These are phyloP conservation scores for Cryptococcus floricola DNA, from an alignment of 1,284 basidiomycete species.

Conservation along the genomic window DNA sequence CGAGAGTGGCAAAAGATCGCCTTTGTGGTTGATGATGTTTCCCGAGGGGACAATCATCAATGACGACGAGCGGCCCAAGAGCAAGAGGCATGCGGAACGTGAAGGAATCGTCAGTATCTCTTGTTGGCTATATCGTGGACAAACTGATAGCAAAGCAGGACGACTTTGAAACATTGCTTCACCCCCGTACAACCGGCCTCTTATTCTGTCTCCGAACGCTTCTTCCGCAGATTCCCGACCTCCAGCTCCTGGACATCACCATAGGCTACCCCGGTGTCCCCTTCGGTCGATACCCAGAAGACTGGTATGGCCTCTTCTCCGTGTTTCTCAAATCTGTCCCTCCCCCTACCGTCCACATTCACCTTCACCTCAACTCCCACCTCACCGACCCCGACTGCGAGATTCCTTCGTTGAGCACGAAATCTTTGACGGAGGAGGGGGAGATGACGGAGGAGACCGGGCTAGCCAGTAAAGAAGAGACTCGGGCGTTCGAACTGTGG, in stretches of 20 bases:
- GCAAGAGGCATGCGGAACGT: conserved; percentile 61
- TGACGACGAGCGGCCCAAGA: conserved; percentile 72
- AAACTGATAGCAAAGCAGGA: conserved; percentile 51
- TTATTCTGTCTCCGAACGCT: conserved; percentile 80
- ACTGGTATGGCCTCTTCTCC: conserved; percentile 66
- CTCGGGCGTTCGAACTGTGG: conserved; percentile 75
- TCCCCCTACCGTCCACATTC: conserved; percentile 82
- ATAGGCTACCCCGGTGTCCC: conserved; percentile 78
- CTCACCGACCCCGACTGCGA: conserved; percentile 45
- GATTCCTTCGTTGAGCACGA: conserved; percentile 29
- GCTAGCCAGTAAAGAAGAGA: conserved; percentile 62
- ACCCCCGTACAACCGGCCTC: conserved; percentile 87
- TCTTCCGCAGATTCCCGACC: conserved; percentile 66
- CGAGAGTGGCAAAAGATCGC: conserved; percentile 56
- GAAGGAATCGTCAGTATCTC: conserved; percentile 49
- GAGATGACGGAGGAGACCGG: conserved; percentile 15
- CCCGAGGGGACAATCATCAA: conserved; percentile 90
- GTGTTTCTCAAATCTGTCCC: conserved; percentile 79
- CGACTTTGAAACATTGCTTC: conserved; percentile 72
- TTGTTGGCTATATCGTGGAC: neutral
- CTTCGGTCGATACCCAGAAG: conserved; percentile 48
- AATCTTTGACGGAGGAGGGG: conserved; percentile 1
- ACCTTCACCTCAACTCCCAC: conserved; percentile 67
- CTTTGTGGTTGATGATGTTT: conserved; percentile 79
- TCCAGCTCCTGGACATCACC: conserved; percentile 83